phyloP scores from a whole-genome alignment of 495 filamentous ascomycete species.

The Aspergillus heteromorphus region DNA sequence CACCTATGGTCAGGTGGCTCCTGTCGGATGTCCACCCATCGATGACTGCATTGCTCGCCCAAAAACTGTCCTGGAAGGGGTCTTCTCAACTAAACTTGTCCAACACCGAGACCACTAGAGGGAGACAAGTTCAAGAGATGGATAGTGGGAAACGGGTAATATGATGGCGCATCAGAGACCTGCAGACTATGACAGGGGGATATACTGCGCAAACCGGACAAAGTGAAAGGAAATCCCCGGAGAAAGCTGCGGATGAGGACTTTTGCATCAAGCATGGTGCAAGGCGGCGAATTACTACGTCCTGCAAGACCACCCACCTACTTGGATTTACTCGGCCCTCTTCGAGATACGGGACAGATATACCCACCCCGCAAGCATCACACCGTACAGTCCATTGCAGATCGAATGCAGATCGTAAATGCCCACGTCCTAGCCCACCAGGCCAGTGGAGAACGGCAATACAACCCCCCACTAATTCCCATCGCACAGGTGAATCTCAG shows the following conservation, averaged over 20 bases:
- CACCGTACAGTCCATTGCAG: conserved; percentile 59
- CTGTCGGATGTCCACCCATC: background rate
- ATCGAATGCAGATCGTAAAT: conserved; percentile 72
- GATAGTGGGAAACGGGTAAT: too few species aligned
- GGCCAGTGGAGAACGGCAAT: conserved; percentile 68
- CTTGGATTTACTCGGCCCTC: conserved; percentile 21
- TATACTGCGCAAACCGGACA: too few species aligned
- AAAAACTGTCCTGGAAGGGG: background rate
- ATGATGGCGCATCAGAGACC: too few species aligned
- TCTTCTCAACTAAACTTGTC: background rate
- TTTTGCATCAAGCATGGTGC: background rate
- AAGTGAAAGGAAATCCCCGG: too few species aligned
- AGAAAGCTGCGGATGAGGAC: background rate
- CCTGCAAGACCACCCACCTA: background rate
- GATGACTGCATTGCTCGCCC: background rate
- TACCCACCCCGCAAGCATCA: conserved; percentile 64
- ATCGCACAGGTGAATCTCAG: conserved; percentile 67
- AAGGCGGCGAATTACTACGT: background rate
- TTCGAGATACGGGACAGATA: conserved; percentile 27
- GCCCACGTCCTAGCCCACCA: conserved; percentile 62
- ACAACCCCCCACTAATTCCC: conserved; percentile 68
- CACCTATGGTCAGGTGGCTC: background rate
- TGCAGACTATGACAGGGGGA: too few species aligned
- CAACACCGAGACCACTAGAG: too few species aligned
- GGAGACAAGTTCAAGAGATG: too few species aligned